Base-by-base conservation (phyloP, 176 grass and related monocot genomes). In the Ampelocalamus luodianensis region DNA sequence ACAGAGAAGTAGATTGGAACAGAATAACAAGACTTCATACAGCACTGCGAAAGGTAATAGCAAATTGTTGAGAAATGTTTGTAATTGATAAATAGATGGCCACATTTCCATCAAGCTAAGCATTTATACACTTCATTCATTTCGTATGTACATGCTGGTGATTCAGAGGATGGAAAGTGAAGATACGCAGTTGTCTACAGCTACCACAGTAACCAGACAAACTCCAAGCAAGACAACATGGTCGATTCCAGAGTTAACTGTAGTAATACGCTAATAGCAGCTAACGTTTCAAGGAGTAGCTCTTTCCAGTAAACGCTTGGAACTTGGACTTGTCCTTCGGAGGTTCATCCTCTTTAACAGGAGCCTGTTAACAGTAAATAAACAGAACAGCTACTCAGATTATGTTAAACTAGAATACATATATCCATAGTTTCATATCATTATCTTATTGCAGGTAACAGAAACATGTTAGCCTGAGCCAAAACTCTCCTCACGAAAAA, bases 201-300 rank as follows among this genome's bases (percentile, higher is more conserved):
- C 68, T 46, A 80, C 73, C 37, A 59, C 44, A 59, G 27, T 14
- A 29, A 70, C 64, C 20, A 63, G n/a, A 83, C 32, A 74, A 68
- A 40, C 38, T 43, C 62, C 40, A 51, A 22, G 68, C 53, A 59
- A 67, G 68, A 79, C 10, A 29, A 14, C 20, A 49, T 26, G 34
- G 55, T 54, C 27, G 26, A 53, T 87, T 72, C 61, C 23, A 38
- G 71, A 39, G 67, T 42, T 29, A 64, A 14, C 27, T 37, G 20
- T 53, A 49, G 7, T 8, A 74, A 69, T 58, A 50, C 13, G 46
- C 44, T 45, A 45, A 12, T 4, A 69, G 18, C 39, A 69, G 53
- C 83, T 90, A 91, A 49, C 75, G 85, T 86, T 90, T 96, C 80
- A 96, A 92, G 26, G 93, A 92, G 80, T 92, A 94, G 53, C 88